Percentiles rank a stretch among this genome's conserved stretches.
phyloP scores from a whole-genome alignment of 169 alveolate genomes.

The Cryptosporidium meleagridis region DNA sequence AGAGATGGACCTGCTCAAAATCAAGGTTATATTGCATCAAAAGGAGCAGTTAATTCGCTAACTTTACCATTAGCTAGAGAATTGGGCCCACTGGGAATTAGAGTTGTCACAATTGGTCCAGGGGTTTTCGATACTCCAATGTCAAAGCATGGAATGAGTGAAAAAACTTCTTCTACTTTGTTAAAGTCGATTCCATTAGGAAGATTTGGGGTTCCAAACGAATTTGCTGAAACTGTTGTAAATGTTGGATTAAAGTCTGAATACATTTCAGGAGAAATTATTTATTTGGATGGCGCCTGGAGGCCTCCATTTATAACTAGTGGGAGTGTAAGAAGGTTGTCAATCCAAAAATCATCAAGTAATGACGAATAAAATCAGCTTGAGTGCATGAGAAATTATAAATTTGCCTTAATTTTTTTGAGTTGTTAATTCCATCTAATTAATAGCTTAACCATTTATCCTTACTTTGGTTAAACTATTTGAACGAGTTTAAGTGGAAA shows the following conservation, averaged over 20 bases:
- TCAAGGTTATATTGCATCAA: conserved; percentile 61
- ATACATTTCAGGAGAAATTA: conserved; percentile 80
- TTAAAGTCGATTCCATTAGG: conserved; percentile 82
- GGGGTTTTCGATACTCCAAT: conserved; percentile 84
- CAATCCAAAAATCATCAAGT: conserved; percentile 22
- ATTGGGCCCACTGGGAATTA: conserved; percentile 84
- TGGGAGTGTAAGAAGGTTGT: conserved; percentile 21
- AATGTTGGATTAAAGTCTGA: conserved; percentile 77
- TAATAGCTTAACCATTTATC: too few relatives aligned
- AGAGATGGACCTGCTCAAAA: conserved; percentile 62
- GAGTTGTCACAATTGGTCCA: conserved; percentile 86
- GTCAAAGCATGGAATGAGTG: conserved; percentile 77
- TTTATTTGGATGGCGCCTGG: conserved; percentile 86
- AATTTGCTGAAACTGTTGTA: conserved; percentile 82
- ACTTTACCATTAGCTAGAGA: conserved; percentile 87
- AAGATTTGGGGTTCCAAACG: conserved; percentile 83
- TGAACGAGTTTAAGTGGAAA: neutral
- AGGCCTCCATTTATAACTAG: conserved; percentile 74
- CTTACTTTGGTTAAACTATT: neutral
- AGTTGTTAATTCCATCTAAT: neutral
- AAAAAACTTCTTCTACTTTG: conserved; percentile 70
- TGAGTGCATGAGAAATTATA: neutral
- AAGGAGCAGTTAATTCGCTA: conserved; percentile 52
- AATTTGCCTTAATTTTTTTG: neutral
- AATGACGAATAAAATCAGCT: conserved; percentile 5